These are phyloP conservation scores for Waitea zeae DNA, from an alignment of 1,284 basidiomycete genomes.

Conservation along the genomic window DNA sequence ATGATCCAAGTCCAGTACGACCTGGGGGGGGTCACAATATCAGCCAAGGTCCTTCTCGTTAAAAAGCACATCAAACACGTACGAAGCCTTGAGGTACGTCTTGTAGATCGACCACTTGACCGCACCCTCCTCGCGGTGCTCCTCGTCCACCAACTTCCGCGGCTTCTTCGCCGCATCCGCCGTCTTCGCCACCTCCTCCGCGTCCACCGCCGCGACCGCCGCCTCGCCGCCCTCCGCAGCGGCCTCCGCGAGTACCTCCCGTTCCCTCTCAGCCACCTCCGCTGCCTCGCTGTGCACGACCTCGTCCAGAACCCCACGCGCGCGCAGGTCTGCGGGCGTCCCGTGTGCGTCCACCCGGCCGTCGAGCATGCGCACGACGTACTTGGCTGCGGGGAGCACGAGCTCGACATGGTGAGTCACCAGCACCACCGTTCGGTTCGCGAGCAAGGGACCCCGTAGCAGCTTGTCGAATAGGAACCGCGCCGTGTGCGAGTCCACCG, in stretches of 20 bases:
- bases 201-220: background rate
- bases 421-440: slow-evolving; percentile 50
- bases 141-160: slow-evolving; percentile 48
- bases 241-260: too few species aligned
- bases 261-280: background rate
- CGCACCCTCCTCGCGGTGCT: slow-evolving; percentile 53
- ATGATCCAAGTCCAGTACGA: slow-evolving; percentile 48
- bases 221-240: background rate
- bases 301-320: slow-evolving; percentile 35
- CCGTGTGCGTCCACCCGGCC: slow-evolving; percentile 59
- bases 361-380: slow-evolving; percentile 60
- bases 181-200: background rate
- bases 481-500: slow-evolving; percentile 64
- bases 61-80: slow-evolving; percentile 5
- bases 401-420: slow-evolving; percentile 66
- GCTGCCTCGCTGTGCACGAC: too few species aligned
- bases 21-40: slow-evolving; percentile 20
- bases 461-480: slow-evolving; percentile 47
- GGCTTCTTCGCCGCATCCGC: slow-evolving; percentile 44
- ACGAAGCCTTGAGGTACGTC: slow-evolving; percentile 60
- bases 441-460: slow-evolving; percentile 20
- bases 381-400: slow-evolving; percentile 49
- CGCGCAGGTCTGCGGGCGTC: slow-evolving; percentile 37
- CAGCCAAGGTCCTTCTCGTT: background rate
- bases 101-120: slow-evolving; percentile 73